These are phyloP conservation scores for Phytophthora agathidicida DNA, from an alignment of 352 stramenopile species.

Conservation along the genomic window DNA sequence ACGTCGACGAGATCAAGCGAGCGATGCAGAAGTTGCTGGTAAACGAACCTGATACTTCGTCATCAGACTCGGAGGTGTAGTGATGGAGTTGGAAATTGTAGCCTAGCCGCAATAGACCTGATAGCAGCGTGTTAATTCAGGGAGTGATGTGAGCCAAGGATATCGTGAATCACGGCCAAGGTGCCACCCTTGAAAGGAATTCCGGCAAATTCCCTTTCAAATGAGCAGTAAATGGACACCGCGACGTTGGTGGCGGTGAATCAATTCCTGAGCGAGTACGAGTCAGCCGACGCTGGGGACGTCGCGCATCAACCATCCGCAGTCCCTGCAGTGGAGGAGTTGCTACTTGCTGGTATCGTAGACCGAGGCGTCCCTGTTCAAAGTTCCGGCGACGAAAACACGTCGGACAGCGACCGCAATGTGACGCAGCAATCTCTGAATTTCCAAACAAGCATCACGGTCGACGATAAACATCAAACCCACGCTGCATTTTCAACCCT, in stretches of 20 bases:
- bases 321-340: conserved; percentile 6
- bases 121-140: conserved; percentile 1
- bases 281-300: background rate
- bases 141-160: too few relatives aligned
- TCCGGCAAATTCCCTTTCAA: too few relatives aligned
- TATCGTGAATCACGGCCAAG: too few relatives aligned
- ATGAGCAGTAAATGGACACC: conserved; percentile 28
- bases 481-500: too few relatives aligned
- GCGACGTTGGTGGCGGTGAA: conserved; percentile 19
- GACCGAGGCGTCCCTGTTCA: conserved; percentile 25
- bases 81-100: conserved; percentile 11
- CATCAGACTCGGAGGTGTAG: background rate
- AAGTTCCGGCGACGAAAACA: background rate
- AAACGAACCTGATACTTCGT: background rate
- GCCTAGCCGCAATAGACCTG: background rate
- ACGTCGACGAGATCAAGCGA: background rate
- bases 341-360: conserved; percentile 25
- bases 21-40: background rate
- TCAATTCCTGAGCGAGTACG: conserved; percentile 30
- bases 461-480: too few relatives aligned
- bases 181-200: conserved; percentile 23
- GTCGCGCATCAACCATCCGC: background rate
- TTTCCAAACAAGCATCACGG: too few relatives aligned
- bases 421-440: too few relatives aligned
- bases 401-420: background rate